Percentiles rank a stretch among this genome's conserved stretches.
Evolutionary conservation across 2,329 filamentous ascomycete genomes (phyloP).

Genomic region (Alternaria gansuensis): DNA sequence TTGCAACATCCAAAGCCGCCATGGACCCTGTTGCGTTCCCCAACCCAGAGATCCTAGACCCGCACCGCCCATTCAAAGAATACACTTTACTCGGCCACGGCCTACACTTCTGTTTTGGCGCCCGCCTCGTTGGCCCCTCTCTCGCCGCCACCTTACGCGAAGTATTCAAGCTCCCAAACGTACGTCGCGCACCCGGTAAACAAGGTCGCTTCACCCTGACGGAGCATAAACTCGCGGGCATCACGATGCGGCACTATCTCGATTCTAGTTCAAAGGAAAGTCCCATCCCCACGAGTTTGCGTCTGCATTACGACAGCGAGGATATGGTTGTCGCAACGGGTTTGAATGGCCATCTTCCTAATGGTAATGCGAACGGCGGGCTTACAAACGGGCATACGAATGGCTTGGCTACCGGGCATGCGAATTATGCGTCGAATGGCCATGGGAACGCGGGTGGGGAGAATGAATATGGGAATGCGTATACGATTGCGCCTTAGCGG

Average conservation of each 20-base stretch:
- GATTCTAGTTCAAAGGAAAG: conserved; percentile 60
- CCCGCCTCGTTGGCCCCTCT: conserved; percentile 40
- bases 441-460: conserved; percentile 25
- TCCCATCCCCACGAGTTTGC: conserved; percentile 48
- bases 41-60: conserved; percentile 47
- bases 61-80: conserved; percentile 49
- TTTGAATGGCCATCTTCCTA: conserved; percentile 2
- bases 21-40: conserved; percentile 49
- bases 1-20: conserved; percentile 54
- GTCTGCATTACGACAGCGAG: conserved; percentile 36
- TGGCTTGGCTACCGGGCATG: conserved; percentile 12
- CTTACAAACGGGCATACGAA: conserved; percentile 10
- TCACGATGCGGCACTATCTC: conserved; percentile 60
- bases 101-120: conserved; percentile 48
- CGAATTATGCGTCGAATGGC: conserved; percentile 18
- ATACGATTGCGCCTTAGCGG: conserved; percentile 28
- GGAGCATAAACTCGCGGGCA: conserved; percentile 58
- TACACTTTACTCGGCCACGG: conserved; percentile 48
- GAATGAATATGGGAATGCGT: conserved; percentile 26
- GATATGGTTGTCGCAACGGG: conserved; percentile 22
- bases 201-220: conserved; percentile 54
- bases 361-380: conserved; percentile 12
- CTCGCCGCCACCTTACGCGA: conserved; percentile 45
- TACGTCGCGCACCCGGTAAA: conserved; percentile 44
- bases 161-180: conserved; percentile 48